Conservation (phyloP, 129 eudicot genomes). For the Saposhnikovia divaricata region DNA sequence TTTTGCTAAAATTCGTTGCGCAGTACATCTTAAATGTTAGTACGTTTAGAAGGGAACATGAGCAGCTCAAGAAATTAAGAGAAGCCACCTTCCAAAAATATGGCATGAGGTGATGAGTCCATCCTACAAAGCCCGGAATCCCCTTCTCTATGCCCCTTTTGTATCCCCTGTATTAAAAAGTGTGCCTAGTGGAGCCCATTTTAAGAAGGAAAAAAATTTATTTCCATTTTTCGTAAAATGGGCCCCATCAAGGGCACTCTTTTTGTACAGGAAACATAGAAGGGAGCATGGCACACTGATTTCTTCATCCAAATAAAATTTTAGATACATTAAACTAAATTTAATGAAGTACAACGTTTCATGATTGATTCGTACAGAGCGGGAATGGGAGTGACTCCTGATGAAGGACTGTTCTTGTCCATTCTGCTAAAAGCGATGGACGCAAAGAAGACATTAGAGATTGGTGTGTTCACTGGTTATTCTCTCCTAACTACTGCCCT, state of each 20-base stretch:
- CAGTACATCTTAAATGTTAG: not conserved
- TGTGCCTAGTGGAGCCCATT: no score
- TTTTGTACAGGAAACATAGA: no score
- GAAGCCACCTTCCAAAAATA: constrained; percentile 5
- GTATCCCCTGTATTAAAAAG: no score
- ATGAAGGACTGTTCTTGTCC: constrained; percentile 14
- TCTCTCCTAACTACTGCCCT: constrained; percentile 22
- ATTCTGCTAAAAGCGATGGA: constrained; percentile 17
- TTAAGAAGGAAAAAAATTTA: no score
- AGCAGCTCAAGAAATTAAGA: not conserved
- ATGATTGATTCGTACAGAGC: not conserved
- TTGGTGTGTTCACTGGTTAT: constrained; percentile 24
- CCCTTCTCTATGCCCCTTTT: no score
- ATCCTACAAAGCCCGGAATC: no score
- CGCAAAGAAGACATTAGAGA: constrained; percentile 20
- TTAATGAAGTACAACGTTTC: no score
- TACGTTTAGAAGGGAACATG: not conserved
- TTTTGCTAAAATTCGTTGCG: not conserved
- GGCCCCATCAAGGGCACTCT: no score
- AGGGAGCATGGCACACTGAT: no score
- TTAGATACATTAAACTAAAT: no score
- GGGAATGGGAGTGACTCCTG: constrained; percentile 1
- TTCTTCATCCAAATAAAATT: no score
- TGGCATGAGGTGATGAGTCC: not conserved
- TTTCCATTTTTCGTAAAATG: no score